Evolutionary conservation across 2,329 filamentous ascomycete genomes (phyloP), one percentile per base, ranked within the genome.

Genomic region (Fusarium clavum): DNA sequence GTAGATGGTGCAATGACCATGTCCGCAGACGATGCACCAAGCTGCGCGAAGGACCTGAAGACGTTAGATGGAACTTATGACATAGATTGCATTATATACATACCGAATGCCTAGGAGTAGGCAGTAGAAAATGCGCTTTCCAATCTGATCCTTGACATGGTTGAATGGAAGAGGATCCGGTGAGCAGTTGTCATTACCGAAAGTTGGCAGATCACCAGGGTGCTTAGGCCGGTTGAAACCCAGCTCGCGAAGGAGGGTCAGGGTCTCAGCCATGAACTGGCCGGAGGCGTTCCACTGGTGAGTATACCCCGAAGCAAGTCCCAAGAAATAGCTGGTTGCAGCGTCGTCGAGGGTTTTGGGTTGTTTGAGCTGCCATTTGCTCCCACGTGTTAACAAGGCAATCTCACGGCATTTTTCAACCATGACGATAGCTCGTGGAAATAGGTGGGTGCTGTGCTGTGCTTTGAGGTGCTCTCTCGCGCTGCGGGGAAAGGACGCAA

Each of bases 51-150:
- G 0, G 93, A 92, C 66, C 91, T 92, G 54, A 14, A 25, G n/a
- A 48, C 22, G 46, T 75, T 29, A 57, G 49, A 9, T 7, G 46
- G 45, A 20, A 65, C 62, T 77, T 58, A 13, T 12, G 38, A 9
- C 16, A n/a, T 38, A n/a, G 12, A 43, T 7, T 30, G 9, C 9
- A 25, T 7, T 9, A 3, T 12, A 46, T 41, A 69, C 83, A 69
- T 81, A 90, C 87, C 90, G 86, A 64, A 93, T 87, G 34, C 91
- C 91, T 8, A 94, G 88, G 67, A 96, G 89, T 71, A 94, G 86
- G 24, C 92, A 91, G 90, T 94, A 97, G 78, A 97, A 97, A 43
- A 97, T 90, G 67, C 92, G 88, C 77, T 92, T 91, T 48, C 91
- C 89, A 48, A 92, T 87, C 79, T 94, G 91, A 74, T 91, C 88